Percentiles rank a stretch among this genome's conserved stretches.
phyloP scores from a whole-genome alignment of 2,329 filamentous ascomycete species.

The Fusarium dimerum region DNA sequence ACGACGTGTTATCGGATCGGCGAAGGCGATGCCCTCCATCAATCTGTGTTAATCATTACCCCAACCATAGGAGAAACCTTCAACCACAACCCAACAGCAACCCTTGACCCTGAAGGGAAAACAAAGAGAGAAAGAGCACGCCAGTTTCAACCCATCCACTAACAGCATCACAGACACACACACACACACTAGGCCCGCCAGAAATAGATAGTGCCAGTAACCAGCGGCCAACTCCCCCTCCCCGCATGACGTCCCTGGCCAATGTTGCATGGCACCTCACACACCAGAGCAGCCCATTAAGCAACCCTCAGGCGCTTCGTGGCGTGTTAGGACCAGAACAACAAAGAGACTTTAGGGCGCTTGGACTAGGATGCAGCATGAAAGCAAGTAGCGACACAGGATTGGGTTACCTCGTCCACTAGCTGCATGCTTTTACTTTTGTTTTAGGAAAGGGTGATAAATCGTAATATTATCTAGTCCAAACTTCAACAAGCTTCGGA shows the following conservation, averaged over 20 bases:
- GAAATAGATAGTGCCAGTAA: constrained; percentile 23
- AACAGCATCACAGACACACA: constrained; percentile 2
- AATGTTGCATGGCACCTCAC: constrained; percentile 16
- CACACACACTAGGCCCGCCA: constrained; percentile 2
- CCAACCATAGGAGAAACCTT: neutral
- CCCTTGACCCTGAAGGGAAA: constrained; percentile 12
- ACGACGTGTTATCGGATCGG: constrained; percentile 13
- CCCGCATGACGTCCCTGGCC: constrained; percentile 22
- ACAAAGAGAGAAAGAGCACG: constrained; percentile 6
- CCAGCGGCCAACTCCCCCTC: constrained; percentile 19
- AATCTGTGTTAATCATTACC: neutral
- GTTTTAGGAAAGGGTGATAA: no score
- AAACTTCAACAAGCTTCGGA: no score
- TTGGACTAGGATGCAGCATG: constrained; percentile 10
- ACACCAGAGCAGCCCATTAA: no score
- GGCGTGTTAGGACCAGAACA: constrained; percentile 12
- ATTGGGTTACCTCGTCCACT: constrained; percentile 13
- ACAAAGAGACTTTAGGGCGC: constrained; percentile 12
- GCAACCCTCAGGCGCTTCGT: neutral
- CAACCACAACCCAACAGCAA: constrained; percentile 6
- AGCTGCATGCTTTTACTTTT: no score
- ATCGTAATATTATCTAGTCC: no score
- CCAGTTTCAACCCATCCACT: constrained; percentile 19
- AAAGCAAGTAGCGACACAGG: constrained; percentile 8
- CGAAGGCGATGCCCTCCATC: constrained; percentile 17